These are phyloP conservation scores for Ensete ventricosum DNA, from an alignment of 176 grass and related monocot genomes.

Conservation along the genomic window DNA sequence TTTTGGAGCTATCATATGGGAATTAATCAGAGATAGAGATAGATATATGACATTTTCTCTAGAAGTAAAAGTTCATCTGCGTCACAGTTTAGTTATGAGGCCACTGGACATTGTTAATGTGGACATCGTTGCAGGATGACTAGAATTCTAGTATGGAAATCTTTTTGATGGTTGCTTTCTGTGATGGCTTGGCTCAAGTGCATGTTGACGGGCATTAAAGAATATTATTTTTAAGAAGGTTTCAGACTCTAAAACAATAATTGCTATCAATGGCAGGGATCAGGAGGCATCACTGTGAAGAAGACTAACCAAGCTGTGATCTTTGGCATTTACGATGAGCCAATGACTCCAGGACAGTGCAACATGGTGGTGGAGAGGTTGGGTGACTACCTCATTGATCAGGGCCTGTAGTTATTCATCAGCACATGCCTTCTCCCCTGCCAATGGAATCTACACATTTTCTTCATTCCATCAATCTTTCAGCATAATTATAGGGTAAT, in stretches of 20 bases:
- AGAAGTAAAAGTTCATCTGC: no score
- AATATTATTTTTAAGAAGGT: no score
- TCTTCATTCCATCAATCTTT: not conserved
- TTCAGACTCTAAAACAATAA: not conserved
- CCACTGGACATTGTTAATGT: no score
- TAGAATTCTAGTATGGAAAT: no score
- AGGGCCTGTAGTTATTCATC: slow-evolving; percentile 41
- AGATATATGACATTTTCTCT: no score
- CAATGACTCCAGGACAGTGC: slow-evolving; percentile 79
- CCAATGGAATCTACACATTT: not conserved
- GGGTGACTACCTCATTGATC: slow-evolving; percentile 81
- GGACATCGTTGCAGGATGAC: no score
- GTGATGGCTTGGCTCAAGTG: not conserved
- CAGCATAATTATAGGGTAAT: not conserved
- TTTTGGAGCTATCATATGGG: no score
- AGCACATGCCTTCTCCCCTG: no score
- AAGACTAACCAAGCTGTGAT: slow-evolving; percentile 70
- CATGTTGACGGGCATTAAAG: not conserved
- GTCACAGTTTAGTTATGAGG: no score
- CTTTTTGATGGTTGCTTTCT: no score
- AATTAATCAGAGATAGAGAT: no score
- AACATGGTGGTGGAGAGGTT: slow-evolving; percentile 80
- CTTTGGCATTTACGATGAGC: slow-evolving; percentile 83
- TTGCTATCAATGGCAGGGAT: slow-evolving; percentile 30
- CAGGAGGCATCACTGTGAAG: slow-evolving; percentile 66